Evolutionary conservation across 208 protist genomes (phyloP).

Genomic region (Hexamita inflata): DNA sequence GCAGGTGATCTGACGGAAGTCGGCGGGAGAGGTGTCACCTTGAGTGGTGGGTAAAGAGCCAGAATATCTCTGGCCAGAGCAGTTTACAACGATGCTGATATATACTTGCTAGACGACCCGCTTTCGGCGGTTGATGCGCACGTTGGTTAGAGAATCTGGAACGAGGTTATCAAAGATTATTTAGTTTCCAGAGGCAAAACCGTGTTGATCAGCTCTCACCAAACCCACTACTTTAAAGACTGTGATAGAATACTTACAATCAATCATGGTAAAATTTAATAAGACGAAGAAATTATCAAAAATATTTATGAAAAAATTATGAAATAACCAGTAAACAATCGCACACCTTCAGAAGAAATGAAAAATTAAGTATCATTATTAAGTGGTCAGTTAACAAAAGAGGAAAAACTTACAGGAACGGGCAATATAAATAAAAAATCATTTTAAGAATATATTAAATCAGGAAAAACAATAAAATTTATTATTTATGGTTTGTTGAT

Average conservation of each 20-base stretch:
- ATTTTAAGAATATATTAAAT: background rate
- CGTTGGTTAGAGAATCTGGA: conserved; percentile 38
- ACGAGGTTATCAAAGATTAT: conserved; percentile 29
- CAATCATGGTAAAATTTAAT: background rate
- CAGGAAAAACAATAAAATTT: background rate
- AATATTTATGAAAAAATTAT: background rate
- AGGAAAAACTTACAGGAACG: background rate
- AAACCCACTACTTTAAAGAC: background rate
- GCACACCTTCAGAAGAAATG: background rate
- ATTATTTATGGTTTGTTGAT: background rate
- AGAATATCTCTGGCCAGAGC: conserved; percentile 53
- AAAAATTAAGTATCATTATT: background rate
- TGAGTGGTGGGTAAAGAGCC: conserved; percentile 61
- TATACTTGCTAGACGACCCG: conserved; percentile 58
- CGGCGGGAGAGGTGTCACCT: conserved; percentile 62
- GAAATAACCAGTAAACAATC: background rate
- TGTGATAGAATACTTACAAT: conserved; percentile 4
- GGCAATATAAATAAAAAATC: background rate
- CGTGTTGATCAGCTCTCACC: conserved; percentile 40
- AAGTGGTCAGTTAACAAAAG: background rate
- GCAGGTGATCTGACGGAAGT: conserved; percentile 35
- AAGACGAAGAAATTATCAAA: background rate
- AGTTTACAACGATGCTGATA: conserved; percentile 50
- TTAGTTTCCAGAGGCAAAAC: conserved; percentile 35
- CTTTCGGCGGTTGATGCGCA: conserved; percentile 46